Conservation (phyloP, 495 filamentous ascomycete species). For the Hyaloscypha finlandica region DNA sequence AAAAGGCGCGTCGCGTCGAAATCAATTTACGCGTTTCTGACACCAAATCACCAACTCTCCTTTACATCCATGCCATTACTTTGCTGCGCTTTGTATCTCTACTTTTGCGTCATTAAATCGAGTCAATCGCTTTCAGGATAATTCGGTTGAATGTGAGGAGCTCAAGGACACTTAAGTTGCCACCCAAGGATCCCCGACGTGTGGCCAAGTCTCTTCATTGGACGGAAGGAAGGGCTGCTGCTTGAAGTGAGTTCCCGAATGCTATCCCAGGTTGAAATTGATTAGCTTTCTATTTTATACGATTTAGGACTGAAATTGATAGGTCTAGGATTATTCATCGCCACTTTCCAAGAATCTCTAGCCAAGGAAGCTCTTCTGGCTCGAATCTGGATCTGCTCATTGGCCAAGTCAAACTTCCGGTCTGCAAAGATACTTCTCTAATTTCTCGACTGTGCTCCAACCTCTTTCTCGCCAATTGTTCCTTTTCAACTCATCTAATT, state of each 20-base stretch:
- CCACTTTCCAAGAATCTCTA: too few relatives aligned
- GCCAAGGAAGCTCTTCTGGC: too few relatives aligned
- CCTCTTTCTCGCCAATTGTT: too few relatives aligned
- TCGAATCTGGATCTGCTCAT: too few relatives aligned
- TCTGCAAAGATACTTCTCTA: too few relatives aligned
- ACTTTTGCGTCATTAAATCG: slow-evolving; percentile 1
- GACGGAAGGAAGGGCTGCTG: neutral
- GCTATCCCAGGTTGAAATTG: neutral
- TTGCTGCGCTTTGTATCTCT: neutral
- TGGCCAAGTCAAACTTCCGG: too few relatives aligned
- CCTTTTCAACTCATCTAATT: neutral
- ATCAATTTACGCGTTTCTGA: slow-evolving; percentile 21
- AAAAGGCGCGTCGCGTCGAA: slow-evolving; percentile 18
- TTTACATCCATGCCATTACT: neutral
- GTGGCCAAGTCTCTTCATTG: neutral
- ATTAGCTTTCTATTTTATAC: neutral
- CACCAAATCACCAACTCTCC: slow-evolving; percentile 15
- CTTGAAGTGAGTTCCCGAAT: neutral
- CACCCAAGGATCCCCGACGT: neutral
- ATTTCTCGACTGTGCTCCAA: too few relatives aligned
- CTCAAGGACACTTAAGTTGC: neutral
- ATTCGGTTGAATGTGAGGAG: neutral
- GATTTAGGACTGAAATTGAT: too few relatives aligned
- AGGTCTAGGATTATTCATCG: too few relatives aligned
- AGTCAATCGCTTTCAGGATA: neutral